Percentiles rank a stretch among this genome's conserved stretches.
These are phyloP conservation scores for Scytalidium lignicola DNA, from an alignment of 2,329 filamentous ascomycete genomes.

Conservation along the genomic window DNA sequence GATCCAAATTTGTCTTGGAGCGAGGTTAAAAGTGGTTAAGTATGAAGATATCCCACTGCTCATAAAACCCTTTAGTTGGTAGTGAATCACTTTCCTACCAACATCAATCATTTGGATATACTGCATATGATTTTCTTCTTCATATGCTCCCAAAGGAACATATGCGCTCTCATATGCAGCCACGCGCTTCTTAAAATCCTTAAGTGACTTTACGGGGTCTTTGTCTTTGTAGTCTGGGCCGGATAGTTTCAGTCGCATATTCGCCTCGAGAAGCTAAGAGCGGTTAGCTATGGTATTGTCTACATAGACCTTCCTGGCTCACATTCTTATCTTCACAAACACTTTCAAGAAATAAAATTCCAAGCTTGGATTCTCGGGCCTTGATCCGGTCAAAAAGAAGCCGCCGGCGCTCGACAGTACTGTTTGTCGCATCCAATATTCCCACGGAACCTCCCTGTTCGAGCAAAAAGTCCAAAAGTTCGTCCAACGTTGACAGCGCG, in stretches of 20 bases:
- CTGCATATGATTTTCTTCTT: slow-evolving; percentile 85
- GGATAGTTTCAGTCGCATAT: slow-evolving; percentile 94
- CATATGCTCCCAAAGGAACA: slow-evolving; percentile 81
- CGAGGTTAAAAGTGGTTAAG: slow-evolving; percentile 92
- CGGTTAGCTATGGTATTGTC: slow-evolving; percentile 6
- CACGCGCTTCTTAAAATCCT: slow-evolving; percentile 90
- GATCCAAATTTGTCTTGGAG: slow-evolving; percentile 96
- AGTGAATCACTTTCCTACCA: slow-evolving; percentile 85
- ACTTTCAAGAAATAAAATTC: slow-evolving; percentile 92
- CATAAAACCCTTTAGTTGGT: slow-evolving; percentile 86
- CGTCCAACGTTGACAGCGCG: slow-evolving; percentile 86
- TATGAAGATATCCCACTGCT: slow-evolving; percentile 92
- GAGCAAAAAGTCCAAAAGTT: slow-evolving; percentile 85
- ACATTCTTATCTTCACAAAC: slow-evolving; percentile 77
- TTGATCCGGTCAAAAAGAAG: slow-evolving; percentile 80
- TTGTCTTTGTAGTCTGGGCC: slow-evolving; percentile 95
- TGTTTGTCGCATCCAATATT: slow-evolving; percentile 96
- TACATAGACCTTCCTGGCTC: slow-evolving; percentile 15
- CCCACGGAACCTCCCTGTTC: slow-evolving; percentile 80
- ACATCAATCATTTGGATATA: slow-evolving; percentile 98
- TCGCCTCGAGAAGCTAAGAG: slow-evolving; percentile 71
- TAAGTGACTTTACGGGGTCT: slow-evolving; percentile 77
- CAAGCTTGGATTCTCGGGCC: slow-evolving; percentile 75
- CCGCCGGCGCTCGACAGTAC: slow-evolving; percentile 80
- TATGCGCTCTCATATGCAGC: slow-evolving; percentile 93